Evolutionary conservation across 2,329 filamentous ascomycete genomes (phyloP).

Genomic region (Pochonia chlamydosporia): DNA sequence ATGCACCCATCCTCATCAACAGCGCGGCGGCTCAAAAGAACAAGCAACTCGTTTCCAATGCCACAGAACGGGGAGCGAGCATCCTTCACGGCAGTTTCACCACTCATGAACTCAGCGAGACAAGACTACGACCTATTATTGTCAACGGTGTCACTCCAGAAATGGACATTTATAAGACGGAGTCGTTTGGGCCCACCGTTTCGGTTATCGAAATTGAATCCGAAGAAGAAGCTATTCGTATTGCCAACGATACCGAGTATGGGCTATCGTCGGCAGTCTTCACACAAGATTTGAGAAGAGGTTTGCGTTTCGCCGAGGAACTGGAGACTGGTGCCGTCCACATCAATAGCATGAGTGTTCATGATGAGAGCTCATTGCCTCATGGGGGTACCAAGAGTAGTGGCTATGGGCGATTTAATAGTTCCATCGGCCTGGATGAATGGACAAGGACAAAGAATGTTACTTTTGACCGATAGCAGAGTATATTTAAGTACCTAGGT

Average conservation of each 20-base stretch:
- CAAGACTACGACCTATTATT: slow-evolving; percentile 57
- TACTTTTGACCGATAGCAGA: slow-evolving; percentile 39
- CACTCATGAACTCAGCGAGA: slow-evolving; percentile 24
- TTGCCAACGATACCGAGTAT: slow-evolving; percentile 80
- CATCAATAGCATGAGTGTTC: slow-evolving; percentile 60
- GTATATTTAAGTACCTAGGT: neutral
- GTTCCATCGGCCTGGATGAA: slow-evolving; percentile 48
- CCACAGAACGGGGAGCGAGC: slow-evolving; percentile 59
- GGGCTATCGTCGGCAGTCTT: slow-evolving; percentile 69
- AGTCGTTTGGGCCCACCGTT: slow-evolving; percentile 74
- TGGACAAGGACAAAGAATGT: slow-evolving; percentile 60
- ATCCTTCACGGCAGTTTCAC: slow-evolving; percentile 34
- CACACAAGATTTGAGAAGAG: slow-evolving; percentile 58
- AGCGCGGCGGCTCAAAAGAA: slow-evolving; percentile 60
- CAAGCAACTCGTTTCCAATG: slow-evolving; percentile 60
- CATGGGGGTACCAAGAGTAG: slow-evolving; percentile 62
- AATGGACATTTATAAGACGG: slow-evolving; percentile 71
- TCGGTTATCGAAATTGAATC: slow-evolving; percentile 59
- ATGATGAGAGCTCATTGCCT: slow-evolving; percentile 58
- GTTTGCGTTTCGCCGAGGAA: slow-evolving; percentile 51
- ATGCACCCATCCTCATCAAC: slow-evolving; percentile 65
- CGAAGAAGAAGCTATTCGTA: slow-evolving; percentile 64
- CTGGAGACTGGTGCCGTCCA: slow-evolving; percentile 65
- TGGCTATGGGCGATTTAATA: slow-evolving; percentile 58
- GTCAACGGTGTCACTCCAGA: slow-evolving; percentile 52